These are phyloP conservation scores for Zygotorulaspora mrakii DNA, from an alignment of 1,139 yeast genomes.

Conservation along the genomic window DNA sequence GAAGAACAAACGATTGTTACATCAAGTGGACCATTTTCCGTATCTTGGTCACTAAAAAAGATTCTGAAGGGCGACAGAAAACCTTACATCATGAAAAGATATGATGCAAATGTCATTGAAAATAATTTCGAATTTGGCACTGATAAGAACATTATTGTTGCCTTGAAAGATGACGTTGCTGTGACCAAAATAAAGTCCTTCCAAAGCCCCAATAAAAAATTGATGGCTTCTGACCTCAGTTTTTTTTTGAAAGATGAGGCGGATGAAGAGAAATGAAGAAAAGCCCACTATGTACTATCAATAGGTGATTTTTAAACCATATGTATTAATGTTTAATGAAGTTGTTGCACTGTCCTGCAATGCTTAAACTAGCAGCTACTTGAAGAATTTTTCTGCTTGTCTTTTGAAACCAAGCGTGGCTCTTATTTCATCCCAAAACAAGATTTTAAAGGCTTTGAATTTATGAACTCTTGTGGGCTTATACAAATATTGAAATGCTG, in stretches of 20 bases:
- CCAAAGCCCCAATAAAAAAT: slow-evolving; percentile 50
- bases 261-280: slow-evolving; percentile 3
- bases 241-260: slow-evolving; percentile 13
- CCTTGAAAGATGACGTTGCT: slow-evolving; percentile 67
- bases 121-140: slow-evolving; percentile 77
- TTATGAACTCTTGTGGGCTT: slow-evolving; percentile 54
- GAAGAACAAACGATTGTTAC: slow-evolving; percentile 72
- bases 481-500: slow-evolving; percentile 33
- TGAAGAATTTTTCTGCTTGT: slow-evolving; percentile 16
- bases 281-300: too few relatives aligned
- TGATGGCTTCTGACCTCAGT: slow-evolving; percentile 13
- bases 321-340: neutral
- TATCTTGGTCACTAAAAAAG: slow-evolving; percentile 73
- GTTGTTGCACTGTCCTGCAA: neutral
- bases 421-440: slow-evolving; percentile 64
- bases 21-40: slow-evolving; percentile 74
- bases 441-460: slow-evolving; percentile 55
- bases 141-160: slow-evolving; percentile 64
- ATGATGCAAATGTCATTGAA: slow-evolving; percentile 61
- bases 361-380: slow-evolving; percentile 7
- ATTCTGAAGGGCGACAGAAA: slow-evolving; percentile 51
- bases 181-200: slow-evolving; percentile 57
- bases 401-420: slow-evolving; percentile 46
- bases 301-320: neutral
- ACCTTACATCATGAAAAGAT: slow-evolving; percentile 62